These are phyloP conservation scores for Calonectria honghensis DNA, from an alignment of 2,329 filamentous ascomycete genomes.

Conservation along the genomic window DNA sequence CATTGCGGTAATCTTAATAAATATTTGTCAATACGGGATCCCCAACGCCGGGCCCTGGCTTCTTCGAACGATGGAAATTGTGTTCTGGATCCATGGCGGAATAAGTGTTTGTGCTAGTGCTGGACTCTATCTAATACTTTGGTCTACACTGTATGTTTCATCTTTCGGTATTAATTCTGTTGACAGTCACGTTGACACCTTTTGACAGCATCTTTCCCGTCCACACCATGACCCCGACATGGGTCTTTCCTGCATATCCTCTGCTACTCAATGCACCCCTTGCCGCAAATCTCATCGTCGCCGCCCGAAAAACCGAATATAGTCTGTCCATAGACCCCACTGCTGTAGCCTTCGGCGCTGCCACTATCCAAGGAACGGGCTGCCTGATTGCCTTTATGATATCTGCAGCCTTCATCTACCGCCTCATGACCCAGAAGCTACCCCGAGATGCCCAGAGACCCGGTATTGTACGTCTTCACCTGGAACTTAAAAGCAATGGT, in stretches of 20 bases:
- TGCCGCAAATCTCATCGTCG: conserved; percentile 74
- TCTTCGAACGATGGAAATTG: conserved; percentile 73
- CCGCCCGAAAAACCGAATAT: conserved; percentile 56
- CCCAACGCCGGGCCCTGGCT: conserved; percentile 79
- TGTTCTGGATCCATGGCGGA: conserved; percentile 85
- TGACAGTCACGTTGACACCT: background rate
- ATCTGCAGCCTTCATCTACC: conserved; percentile 88
- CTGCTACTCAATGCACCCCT: conserved; percentile 85
- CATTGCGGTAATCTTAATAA: conserved; percentile 85
- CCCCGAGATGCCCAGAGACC: conserved; percentile 85
- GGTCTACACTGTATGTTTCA: conserved; percentile 72
- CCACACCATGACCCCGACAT: conserved; percentile 89
- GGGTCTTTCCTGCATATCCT: conserved; percentile 92
- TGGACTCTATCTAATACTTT: conserved; percentile 84
- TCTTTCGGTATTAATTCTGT: background rate
- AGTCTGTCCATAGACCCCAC: conserved; percentile 61
- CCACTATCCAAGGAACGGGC: conserved; percentile 72
- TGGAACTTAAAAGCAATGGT: background rate
- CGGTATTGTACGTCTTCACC: conserved; percentile 73
- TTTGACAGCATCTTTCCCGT: conserved; percentile 75
- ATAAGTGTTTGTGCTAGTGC: conserved; percentile 81
- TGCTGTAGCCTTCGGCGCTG: conserved; percentile 69
- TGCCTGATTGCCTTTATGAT: conserved; percentile 83
- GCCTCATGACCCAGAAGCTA: conserved; percentile 91
- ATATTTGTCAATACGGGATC: conserved; percentile 85